Base-by-base conservation (phyloP, 1,284 basidiomycete genomes). In the Leccinum proximum region DNA sequence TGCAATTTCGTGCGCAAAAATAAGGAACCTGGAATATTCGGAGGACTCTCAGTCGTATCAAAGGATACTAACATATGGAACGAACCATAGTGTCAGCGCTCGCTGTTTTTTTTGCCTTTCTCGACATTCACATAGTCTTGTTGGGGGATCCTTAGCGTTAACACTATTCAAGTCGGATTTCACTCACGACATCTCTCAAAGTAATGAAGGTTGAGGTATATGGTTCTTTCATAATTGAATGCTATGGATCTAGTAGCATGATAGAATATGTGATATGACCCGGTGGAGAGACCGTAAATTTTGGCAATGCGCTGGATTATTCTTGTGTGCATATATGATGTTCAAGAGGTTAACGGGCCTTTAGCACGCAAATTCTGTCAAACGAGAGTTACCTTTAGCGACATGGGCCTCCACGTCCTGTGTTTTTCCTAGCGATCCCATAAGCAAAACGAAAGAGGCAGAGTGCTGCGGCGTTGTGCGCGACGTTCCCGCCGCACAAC, bases 201-300 rank as follows among this genome's bases (percentile, higher is more conserved):
- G 75, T 91, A 97, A 58, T 93, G 82, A 38, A 96, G 79, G 75
- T 98, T 99, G 68, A 97, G 79, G 79, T 95, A 98, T 42, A 99
- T 82, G 64, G 89, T 89, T 2, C 93, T 94, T 60, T 87, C 88
- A 37, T 94, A 83, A 76, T 99, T 99, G 81, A 98, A 98, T 0
- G 95, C 96, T 65, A 98, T 97, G 37, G 91, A 79, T 1, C 88
- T 89, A 2, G 96, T 95, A 8, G 80, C 33, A 71, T 98, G 94
- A 76, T 89, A 91, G 76, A 97, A 98, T 8, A 98, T 83, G 71
- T 94, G 92, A 65, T 97, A 74, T 61, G 88, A 89, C 0, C 83
- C 78, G 8, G 86, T 78, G 0, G 88, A 83, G 22, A 92, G 79
- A 59, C 80, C 79, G 72, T 89, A 92, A n/a, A 91, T 74, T 40